Conservation (phyloP, 2,329 filamentous ascomycete genomes). For the Myriangium duriaei region DNA sequence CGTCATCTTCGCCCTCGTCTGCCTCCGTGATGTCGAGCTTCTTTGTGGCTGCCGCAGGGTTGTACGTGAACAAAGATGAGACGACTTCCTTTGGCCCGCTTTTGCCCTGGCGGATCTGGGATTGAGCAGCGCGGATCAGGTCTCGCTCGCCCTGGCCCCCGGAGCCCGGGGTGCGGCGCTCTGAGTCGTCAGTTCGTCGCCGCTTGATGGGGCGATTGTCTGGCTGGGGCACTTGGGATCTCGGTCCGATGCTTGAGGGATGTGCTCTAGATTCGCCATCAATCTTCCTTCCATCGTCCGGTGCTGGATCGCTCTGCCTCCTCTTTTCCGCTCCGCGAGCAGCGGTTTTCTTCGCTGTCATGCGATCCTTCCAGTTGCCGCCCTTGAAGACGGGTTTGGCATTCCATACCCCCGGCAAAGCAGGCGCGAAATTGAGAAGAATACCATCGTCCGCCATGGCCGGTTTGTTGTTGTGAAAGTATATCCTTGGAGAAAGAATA, state of each 20-base stretch:
- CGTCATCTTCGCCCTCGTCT: constrained; percentile 25
- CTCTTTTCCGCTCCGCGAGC: constrained; percentile 38
- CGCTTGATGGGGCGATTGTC: constrained; percentile 15
- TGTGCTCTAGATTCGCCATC: not conserved
- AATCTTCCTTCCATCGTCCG: not conserved
- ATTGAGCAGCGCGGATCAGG: not conserved
- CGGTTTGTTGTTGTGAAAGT: too few relatives aligned
- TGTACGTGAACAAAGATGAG: constrained; percentile 85
- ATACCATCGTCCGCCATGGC: constrained; percentile 88
- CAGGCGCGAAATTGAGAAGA: constrained; percentile 78
- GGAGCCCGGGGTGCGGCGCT: not conserved
- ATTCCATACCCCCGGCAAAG: constrained; percentile 49
- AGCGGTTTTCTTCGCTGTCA: constrained; percentile 61
- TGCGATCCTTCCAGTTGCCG: constrained; percentile 83
- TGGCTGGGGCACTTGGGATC: not conserved
- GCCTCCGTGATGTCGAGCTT: constrained; percentile 38
- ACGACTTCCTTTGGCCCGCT: constrained; percentile 50
- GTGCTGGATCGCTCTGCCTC: not conserved
- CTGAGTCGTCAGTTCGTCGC: constrained; percentile 13
- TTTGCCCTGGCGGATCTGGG: not conserved
- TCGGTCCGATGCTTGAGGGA: not conserved
- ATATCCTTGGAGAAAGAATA: too few relatives aligned
- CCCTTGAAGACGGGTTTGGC: constrained; percentile 61
- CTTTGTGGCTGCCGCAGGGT: constrained; percentile 56
- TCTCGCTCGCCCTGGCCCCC: not conserved